Evolutionary conservation across 116 monocot genomes (phyloP).

Genomic region (Phalaenopsis hybrid): DNA sequence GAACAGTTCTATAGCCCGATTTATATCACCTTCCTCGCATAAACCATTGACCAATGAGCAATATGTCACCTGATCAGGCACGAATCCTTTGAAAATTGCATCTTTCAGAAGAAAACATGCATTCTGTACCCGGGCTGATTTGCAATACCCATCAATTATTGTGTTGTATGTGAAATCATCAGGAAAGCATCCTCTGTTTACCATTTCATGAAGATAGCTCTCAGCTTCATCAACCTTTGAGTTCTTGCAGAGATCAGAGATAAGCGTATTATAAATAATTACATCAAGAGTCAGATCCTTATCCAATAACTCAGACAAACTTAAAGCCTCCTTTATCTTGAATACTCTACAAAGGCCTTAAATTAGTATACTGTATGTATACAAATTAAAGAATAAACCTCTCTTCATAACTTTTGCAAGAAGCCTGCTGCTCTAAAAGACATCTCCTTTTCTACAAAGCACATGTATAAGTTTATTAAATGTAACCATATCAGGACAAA

Average conservation of each 20-base stretch:
- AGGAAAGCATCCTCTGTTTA: slow-evolving; percentile 55
- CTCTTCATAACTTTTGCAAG: slow-evolving; percentile 68
- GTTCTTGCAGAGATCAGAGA: slow-evolving; percentile 66
- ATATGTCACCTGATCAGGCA: slow-evolving; percentile 83
- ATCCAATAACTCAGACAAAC: slow-evolving; percentile 47
- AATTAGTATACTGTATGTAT: slow-evolving; percentile 75
- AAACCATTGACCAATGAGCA: slow-evolving; percentile 80
- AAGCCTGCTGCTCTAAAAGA: slow-evolving; percentile 43
- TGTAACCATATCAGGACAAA: slow-evolving; percentile 55
- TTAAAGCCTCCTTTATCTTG: slow-evolving; percentile 43
- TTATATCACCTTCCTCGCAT: slow-evolving; percentile 62
- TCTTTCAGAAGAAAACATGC: slow-evolving; percentile 59
- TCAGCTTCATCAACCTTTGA: slow-evolving; percentile 60
- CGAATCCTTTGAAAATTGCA: slow-evolving; percentile 83
- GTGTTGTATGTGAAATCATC: slow-evolving; percentile 93
- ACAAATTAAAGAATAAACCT: slow-evolving; percentile 53
- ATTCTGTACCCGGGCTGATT: slow-evolving; percentile 36
- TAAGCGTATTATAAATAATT: slow-evolving; percentile 77
- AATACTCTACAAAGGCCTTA: slow-evolving; percentile 58
- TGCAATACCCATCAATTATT: slow-evolving; percentile 87
- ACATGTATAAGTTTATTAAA: slow-evolving; percentile 79
- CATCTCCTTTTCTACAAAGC: slow-evolving; percentile 61
- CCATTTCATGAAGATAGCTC: slow-evolving; percentile 63
- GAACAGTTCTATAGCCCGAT: slow-evolving; percentile 63
- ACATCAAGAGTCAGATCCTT: slow-evolving; percentile 49